Conservation (phyloP, 2,329 filamentous ascomycete genomes). For the Trichoderma hamatum region DNA sequence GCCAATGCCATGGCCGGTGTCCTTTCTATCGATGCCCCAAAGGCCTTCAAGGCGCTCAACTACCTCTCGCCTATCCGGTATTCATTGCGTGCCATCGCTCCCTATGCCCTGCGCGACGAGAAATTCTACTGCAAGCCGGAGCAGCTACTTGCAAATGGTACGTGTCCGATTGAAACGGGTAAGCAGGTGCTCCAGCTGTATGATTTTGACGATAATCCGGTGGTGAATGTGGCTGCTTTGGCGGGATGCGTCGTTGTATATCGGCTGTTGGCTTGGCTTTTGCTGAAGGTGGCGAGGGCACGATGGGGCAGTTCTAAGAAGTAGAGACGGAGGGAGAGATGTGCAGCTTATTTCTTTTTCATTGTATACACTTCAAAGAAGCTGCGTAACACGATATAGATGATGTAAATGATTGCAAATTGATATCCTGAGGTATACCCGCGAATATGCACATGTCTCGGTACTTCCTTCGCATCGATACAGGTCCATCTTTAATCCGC, state of each 20-base stretch:
- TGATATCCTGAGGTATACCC: not conserved
- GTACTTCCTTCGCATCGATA: not conserved
- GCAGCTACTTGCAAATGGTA: constrained; percentile 62
- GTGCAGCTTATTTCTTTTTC: not conserved
- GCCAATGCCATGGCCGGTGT: constrained; percentile 73
- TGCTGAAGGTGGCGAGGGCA: constrained; percentile 59
- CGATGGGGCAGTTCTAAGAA: constrained; percentile 48
- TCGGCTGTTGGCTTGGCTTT: constrained; percentile 62
- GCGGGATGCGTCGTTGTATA: constrained; percentile 68
- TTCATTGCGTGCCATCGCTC: constrained; percentile 65
- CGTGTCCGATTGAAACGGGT: constrained; percentile 67
- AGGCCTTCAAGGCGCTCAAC: constrained; percentile 68
- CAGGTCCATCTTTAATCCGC: constrained; percentile 9
- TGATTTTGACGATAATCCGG: constrained; percentile 63
- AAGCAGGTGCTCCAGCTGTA: constrained; percentile 70
- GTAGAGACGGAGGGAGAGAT: not conserved
- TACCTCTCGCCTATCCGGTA: constrained; percentile 74
- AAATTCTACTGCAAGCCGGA: constrained; percentile 64
- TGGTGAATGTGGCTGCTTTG: constrained; percentile 64
- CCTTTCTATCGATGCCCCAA: constrained; percentile 70
- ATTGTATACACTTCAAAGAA: not conserved
- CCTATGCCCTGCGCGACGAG: constrained; percentile 64
- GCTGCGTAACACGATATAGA: not conserved
- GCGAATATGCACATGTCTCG: not conserved
- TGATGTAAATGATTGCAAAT: not conserved